Percentiles rank a stretch among this genome's conserved stretches.
phyloP scores from a whole-genome alignment of 2,329 filamentous ascomycete genomes.

The Colletotrichum eremochloae region DNA sequence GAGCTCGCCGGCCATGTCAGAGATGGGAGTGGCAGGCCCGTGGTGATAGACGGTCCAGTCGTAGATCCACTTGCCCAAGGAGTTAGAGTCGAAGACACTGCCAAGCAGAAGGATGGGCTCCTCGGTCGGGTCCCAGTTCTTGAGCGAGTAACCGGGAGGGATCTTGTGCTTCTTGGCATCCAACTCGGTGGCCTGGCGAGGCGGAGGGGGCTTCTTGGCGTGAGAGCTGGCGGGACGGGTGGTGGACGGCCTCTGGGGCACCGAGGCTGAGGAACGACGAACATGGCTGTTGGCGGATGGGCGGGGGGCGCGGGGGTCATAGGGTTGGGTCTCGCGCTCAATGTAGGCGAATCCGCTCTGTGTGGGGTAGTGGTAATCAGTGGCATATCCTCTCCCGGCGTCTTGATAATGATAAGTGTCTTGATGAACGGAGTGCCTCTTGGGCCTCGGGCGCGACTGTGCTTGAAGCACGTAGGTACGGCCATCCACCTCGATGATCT shows the following conservation, averaged over 20 bases:
- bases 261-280: conserved; percentile 63
- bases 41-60: conserved; percentile 98
- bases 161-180: conserved; percentile 79
- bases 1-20: conserved; percentile 92
- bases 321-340: conserved; percentile 52
- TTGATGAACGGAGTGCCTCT: conserved; percentile 41
- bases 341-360: conserved; percentile 61
- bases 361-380: conserved; percentile 70
- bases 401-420: conserved; percentile 48
- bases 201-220: conserved; percentile 57
- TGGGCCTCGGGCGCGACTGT: conserved; percentile 56
- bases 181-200: conserved; percentile 65
- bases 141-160: conserved; percentile 90
- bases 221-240: conserved; percentile 61
- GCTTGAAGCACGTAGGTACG: conserved; percentile 67
- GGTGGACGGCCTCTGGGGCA: conserved; percentile 67
- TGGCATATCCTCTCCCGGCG: conserved; percentile 66
- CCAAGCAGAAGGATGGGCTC: conserved; percentile 94
- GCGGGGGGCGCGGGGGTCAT: conserved; percentile 59
- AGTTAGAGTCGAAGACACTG: conserved; percentile 97
- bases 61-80: conserved; percentile 98
- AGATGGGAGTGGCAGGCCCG: conserved; percentile 83
- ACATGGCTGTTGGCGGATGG: conserved; percentile 58
- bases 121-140: conserved; percentile 98
- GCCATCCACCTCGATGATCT: conserved; percentile 67